Evolutionary conservation across 768 basidiomycete genomes (phyloP).

Genomic region (Tephrocybe sp.): DNA sequence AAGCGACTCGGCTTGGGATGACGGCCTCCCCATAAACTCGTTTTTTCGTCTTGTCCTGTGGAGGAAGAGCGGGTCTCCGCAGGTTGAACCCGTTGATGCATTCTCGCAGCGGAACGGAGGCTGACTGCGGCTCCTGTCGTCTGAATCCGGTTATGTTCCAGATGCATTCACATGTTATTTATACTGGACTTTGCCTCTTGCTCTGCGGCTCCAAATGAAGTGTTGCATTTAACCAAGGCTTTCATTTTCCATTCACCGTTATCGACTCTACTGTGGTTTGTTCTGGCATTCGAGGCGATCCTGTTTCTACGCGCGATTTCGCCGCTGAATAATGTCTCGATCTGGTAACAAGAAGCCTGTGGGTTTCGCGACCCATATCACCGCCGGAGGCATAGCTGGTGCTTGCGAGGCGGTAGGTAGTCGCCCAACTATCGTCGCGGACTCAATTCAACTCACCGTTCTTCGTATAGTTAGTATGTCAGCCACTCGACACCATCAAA

Average conservation of each 20-base stretch:
- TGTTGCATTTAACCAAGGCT: slow-evolving; percentile 8
- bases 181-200: background rate
- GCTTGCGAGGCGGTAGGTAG: slow-evolving; percentile 84
- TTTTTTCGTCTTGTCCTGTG: slow-evolving; percentile 4
- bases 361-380: slow-evolving; percentile 86
- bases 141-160: slow-evolving; percentile 22
- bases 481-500: slow-evolving; percentile 98
- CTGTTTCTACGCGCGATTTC: background rate
- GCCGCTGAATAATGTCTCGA: slow-evolving; percentile 44
- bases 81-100: slow-evolving; percentile 12
- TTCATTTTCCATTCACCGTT: background rate
- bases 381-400: slow-evolving; percentile 93
- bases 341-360: slow-evolving; percentile 71
- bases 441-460: background rate
- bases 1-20: slow-evolving; percentile 8
- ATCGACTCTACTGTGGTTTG: slow-evolving; percentile 7
- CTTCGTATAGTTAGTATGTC: slow-evolving; percentile 64
- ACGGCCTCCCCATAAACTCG: slow-evolving; percentile 5
- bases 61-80: slow-evolving; percentile 19
- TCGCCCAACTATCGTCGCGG: background rate
- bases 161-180: slow-evolving; percentile 24
- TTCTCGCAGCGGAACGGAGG: slow-evolving; percentile 11
- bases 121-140: slow-evolving; percentile 4
- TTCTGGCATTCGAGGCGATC: slow-evolving; percentile 9
- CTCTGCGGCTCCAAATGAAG: slow-evolving; percentile 7